phyloP scores from a whole-genome alignment of 176 grass and related monocot genomes.

The Stipa capillata region DNA sequence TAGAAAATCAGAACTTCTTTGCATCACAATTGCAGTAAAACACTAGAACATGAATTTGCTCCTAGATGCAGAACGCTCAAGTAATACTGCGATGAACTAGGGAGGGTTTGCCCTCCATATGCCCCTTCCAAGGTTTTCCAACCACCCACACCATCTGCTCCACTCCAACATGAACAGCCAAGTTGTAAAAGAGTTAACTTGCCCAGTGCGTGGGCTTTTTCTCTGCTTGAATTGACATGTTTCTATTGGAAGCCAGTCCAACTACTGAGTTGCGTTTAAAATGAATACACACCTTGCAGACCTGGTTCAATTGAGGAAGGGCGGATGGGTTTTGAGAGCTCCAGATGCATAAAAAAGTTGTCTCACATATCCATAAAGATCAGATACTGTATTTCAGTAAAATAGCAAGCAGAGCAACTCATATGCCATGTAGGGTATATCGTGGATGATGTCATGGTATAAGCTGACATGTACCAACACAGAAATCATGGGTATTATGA shows the following conservation, averaged over 20 bases:
- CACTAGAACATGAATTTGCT: not conserved
- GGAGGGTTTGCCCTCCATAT: not conserved
- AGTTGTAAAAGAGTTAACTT: not conserved
- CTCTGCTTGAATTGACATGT: not conserved
- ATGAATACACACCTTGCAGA: not conserved
- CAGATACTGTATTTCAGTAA: not conserved
- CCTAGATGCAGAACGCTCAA: not conserved
- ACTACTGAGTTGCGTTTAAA: not conserved
- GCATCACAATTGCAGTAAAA: slow-evolving; percentile 8
- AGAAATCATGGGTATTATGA: not conserved
- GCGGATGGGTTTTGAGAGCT: not conserved
- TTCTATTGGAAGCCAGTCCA: not conserved
- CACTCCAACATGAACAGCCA: not conserved
- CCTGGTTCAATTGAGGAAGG: not conserved
- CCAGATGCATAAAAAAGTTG: not conserved
- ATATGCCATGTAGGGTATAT: not conserved
- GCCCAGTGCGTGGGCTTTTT: not conserved
- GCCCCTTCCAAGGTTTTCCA: not conserved
- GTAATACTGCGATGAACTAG: not conserved
- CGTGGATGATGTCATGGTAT: not conserved
- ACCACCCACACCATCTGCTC: not conserved
- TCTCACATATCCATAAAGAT: not conserved
- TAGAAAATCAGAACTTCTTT: not conserved
- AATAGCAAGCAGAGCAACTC: slow-evolving; percentile 4
- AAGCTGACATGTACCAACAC: not conserved